Conservation (phyloP, 495 filamentous ascomycete genomes). For the Lentithecium fluviatile region DNA sequence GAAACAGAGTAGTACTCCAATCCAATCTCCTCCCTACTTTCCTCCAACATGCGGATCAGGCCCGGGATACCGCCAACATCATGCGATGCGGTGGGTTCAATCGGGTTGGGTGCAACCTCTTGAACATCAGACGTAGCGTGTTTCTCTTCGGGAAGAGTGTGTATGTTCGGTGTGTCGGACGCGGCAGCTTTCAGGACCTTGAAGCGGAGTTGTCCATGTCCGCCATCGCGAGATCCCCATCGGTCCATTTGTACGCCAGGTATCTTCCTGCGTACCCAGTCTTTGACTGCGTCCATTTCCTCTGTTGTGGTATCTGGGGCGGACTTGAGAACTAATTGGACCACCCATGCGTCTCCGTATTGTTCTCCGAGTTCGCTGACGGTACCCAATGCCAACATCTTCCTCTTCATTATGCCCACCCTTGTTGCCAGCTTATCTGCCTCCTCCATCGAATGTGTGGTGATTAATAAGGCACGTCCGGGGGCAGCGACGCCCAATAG, state of each 20-base stretch:
- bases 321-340: constrained; percentile 69
- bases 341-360: constrained; percentile 62
- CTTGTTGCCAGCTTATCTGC: constrained; percentile 69
- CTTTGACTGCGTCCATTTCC: constrained; percentile 62
- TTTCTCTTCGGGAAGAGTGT: constrained; percentile 3
- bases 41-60: constrained; percentile 70
- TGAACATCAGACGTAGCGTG: constrained; percentile 23
- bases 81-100: not conserved
- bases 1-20: constrained; percentile 79
- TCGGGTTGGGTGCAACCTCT: not conserved
- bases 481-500: constrained; percentile 27
- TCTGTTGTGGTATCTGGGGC: constrained; percentile 66
- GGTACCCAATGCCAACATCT: constrained; percentile 69
- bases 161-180: not conserved
- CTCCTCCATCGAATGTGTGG: constrained; percentile 78
- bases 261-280: constrained; percentile 56
- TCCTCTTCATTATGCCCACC: constrained; percentile 67
- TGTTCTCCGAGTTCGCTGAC: constrained; percentile 56
- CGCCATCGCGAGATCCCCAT: constrained; percentile 19
- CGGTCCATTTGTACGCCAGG: constrained; percentile 62
- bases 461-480: constrained; percentile 38
- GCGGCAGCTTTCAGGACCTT: constrained; percentile 50
- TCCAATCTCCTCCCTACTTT: constrained; percentile 61
- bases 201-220: constrained; percentile 78
- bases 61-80: constrained; percentile 51